Percentiles rank a stretch among this genome's conserved stretches.
phyloP scores from a whole-genome alignment of 495 filamentous ascomycete genomes.

The Acidiella bohemica region DNA sequence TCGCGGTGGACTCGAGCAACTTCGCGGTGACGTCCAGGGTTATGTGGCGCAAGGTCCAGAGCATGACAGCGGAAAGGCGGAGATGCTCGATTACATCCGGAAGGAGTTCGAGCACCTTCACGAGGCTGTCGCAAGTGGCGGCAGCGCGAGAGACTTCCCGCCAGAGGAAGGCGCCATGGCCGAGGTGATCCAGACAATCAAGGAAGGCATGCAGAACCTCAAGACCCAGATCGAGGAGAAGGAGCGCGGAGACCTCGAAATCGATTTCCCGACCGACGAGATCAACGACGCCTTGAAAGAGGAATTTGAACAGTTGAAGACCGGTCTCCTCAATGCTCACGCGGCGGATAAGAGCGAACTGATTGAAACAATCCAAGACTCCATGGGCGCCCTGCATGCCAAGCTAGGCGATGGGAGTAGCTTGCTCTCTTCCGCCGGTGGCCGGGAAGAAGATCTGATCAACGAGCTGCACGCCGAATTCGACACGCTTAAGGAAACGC shows the following conservation, averaged over 20 bases:
- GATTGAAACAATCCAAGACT: slow-evolving; percentile 25
- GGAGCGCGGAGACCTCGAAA: slow-evolving; percentile 15
- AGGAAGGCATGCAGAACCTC: slow-evolving; percentile 26
- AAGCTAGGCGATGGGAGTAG: slow-evolving; percentile 18
- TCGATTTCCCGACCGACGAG: slow-evolving; percentile 27
- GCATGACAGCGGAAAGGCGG: slow-evolving; percentile 34
- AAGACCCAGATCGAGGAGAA: slow-evolving; percentile 22
- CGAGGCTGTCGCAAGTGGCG: slow-evolving; percentile 18
- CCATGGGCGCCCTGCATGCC: slow-evolving; percentile 25
- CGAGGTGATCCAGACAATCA: slow-evolving; percentile 24
- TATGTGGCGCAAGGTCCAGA: slow-evolving; percentile 38
- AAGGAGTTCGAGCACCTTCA: slow-evolving; percentile 56
- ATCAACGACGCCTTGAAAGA: slow-evolving; percentile 32
- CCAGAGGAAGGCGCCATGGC: slow-evolving; percentile 16
- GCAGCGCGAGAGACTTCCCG: slow-evolving; percentile 4
- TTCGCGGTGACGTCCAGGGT: slow-evolving; percentile 58
- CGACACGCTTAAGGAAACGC: slow-evolving; percentile 52
- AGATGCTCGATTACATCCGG: slow-evolving; percentile 57
- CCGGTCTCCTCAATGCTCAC: slow-evolving; percentile 22
- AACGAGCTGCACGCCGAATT: slow-evolving; percentile 36
- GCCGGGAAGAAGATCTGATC: slow-evolving; percentile 19
- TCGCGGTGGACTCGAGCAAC: slow-evolving; percentile 53
- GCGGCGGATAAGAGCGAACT: slow-evolving; percentile 28
- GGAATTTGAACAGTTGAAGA: slow-evolving; percentile 49
- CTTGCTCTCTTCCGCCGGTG: slow-evolving; percentile 3